Percentiles rank a stretch among this genome's conserved stretches.
Evolutionary conservation across 306 rosid species (phyloP).

Genomic region (Trifolium repens): DNA sequence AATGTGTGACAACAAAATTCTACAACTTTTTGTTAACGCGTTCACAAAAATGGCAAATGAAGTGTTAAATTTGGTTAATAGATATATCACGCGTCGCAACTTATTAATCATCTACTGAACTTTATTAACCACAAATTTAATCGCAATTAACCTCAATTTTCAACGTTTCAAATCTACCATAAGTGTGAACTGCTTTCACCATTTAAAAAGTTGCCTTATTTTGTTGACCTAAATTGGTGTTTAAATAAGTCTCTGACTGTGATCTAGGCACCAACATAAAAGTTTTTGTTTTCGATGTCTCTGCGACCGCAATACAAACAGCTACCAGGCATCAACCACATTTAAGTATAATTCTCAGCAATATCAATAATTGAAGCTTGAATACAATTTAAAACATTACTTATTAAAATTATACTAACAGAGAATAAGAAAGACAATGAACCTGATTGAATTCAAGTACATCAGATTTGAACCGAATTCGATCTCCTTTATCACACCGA

Average conservation of each 20-base stretch:
- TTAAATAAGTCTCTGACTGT: not conserved
- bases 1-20: not conserved
- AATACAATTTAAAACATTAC: not conserved
- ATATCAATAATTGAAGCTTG: not conserved
- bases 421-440: not conserved
- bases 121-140: not conserved
- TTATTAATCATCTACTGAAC: not conserved
- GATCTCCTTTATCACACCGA: slow-evolving; percentile 91
- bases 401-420: not conserved
- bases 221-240: not conserved
- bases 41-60: not conserved
- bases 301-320: not conserved
- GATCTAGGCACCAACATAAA: not conserved
- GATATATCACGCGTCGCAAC: not conserved
- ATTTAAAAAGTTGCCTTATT: not conserved
- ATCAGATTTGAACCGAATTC: slow-evolving; percentile 88
- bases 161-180: not conserved
- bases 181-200: not conserved
- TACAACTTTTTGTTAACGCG: not conserved
- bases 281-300: not conserved
- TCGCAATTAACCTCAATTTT: not conserved
- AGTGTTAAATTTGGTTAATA: not conserved
- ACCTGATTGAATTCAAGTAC: slow-evolving; percentile 93
- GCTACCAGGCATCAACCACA: not conserved
- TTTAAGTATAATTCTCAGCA: not conserved